Evolutionary conservation across 73 alveolate species (phyloP), one percentile per base, ranked within the genome.

Genomic region (Paramecium caudatum): DNA sequence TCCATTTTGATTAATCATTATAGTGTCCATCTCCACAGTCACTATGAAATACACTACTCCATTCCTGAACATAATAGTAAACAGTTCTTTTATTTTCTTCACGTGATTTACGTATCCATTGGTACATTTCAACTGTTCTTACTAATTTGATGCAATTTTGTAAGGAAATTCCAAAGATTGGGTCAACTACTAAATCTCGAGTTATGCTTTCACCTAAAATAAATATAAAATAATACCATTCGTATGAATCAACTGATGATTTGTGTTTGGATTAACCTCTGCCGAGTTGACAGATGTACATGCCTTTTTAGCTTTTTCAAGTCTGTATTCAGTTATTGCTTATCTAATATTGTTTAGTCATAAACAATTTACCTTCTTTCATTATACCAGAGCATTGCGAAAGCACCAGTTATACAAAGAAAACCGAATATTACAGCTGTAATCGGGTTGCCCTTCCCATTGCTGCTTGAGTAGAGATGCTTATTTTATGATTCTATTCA

Each of bases 1-100:
- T 74, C 88, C 70, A 74, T 41, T 74, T 41, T 4, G 68, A 36
- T 74, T 74, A 21, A 43, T 74, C 69, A 74, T 74, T 74, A 25
- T 1, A 7, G 5, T 74, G 69, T 7, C 34, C 55, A 3, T 6
- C 61, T 1, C 61, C 49, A 30, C 83, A 65, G 6, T 65, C 61
- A 3, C 6, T 5, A 36, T 3, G 46, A 13, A 37, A 74, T 0
- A 1, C 15, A 36, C 34, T 16, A 19, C 48, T 41, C 88, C 88
- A 37, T 19, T 37, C 88, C 12, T 74, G 13, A 5, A 9, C 34
- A 37, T 33, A 33, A 34, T 13, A 34, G 34, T 3, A 33, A 74
- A 12, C 43, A n/a, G 65, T 74, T 4, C 48, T 1, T 3, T 41
- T 41, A 74, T 36, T 23, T 19, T 74, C 68, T 17, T 37, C 46